A percentile compares a stretch with the other conserved stretches of the same genome.
These are phyloP conservation scores for Pythium chondricola DNA, from an alignment of 352 stramenopile species.

Conservation along the genomic window DNA sequence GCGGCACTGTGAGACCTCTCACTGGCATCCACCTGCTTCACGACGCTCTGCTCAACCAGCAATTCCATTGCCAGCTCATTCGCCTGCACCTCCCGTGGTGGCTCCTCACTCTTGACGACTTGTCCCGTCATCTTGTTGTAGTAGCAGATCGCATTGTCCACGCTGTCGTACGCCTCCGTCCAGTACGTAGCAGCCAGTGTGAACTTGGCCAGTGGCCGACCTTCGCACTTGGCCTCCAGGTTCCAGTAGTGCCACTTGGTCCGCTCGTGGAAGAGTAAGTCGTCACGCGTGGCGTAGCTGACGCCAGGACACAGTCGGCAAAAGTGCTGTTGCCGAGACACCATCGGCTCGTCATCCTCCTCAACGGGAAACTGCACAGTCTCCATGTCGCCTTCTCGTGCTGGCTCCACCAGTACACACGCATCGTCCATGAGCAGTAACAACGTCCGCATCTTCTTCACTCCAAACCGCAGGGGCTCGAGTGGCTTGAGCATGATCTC, in stretches of 20 bases:
- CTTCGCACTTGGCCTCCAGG: conserved; percentile 28
- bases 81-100: conserved; percentile 57
- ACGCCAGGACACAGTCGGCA: conserved; percentile 61
- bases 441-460: conserved; percentile 77
- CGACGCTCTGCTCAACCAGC: conserved; percentile 24
- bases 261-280: conserved; percentile 54
- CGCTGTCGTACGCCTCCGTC: conserved; percentile 67
- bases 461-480: conserved; percentile 37
- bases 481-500: conserved; percentile 68
- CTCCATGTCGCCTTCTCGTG: conserved; percentile 45
- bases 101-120: conserved; percentile 38
- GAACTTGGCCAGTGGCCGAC: conserved; percentile 34
- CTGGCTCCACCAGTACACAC: conserved; percentile 38
- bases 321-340: conserved; percentile 40
- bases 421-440: conserved; percentile 51
- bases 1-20: neutral
- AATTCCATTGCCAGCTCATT: conserved; percentile 66
- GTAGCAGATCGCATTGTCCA: conserved; percentile 53
- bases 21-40: neutral
- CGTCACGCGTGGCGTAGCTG: conserved; percentile 50
- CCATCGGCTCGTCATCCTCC: conserved; percentile 27
- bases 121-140: conserved; percentile 69
- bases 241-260: conserved; percentile 86
- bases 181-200: conserved; percentile 61
- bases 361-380: conserved; percentile 55